Conservation (phyloP, 768 basidiomycete genomes). For the Pholiota molesta region DNA sequence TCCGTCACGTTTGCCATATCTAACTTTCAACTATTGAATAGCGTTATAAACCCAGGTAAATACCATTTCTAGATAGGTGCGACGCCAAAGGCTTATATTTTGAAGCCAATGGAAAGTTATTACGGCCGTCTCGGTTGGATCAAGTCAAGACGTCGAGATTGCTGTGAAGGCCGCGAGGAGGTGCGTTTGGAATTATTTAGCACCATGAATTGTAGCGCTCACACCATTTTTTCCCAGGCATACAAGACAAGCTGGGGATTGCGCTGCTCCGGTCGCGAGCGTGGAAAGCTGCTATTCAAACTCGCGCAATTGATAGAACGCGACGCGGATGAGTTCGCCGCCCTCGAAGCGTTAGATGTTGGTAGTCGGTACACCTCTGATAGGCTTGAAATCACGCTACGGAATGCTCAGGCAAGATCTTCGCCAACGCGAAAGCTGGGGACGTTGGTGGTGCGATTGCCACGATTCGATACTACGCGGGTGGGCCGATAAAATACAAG, state of each 20-base stretch:
- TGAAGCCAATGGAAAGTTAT: slow-evolving; percentile 66
- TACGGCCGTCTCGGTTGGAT: slow-evolving; percentile 60
- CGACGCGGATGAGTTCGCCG: slow-evolving; percentile 66
- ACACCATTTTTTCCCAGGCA: slow-evolving; percentile 19
- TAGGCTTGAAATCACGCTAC: slow-evolving; percentile 20
- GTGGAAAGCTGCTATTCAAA: slow-evolving; percentile 60
- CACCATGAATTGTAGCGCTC: background rate
- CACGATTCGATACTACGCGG: slow-evolving; percentile 80
- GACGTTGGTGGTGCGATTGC: slow-evolving; percentile 54
- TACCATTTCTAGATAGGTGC: slow-evolving; percentile 22
- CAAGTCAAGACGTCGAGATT: slow-evolving; percentile 70
- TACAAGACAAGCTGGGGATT: slow-evolving; percentile 71
- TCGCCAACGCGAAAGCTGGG: slow-evolving; percentile 23
- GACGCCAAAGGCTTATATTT: slow-evolving; percentile 30
- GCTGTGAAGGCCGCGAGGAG: slow-evolving; percentile 69
- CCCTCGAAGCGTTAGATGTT: slow-evolving; percentile 74
- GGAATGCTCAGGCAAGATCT: slow-evolving; percentile 57
- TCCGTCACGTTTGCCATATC: background rate
- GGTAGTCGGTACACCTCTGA: slow-evolving; percentile 60
- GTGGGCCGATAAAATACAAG: slow-evolving; percentile 86
- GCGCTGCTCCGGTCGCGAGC: slow-evolving; percentile 52
- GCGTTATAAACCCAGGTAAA: slow-evolving; percentile 61
- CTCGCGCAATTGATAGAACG: slow-evolving; percentile 67
- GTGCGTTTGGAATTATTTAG: background rate
- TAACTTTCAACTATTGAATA: slow-evolving; percentile 20